Percentiles rank a stretch among this genome's conserved stretches.
These are phyloP conservation scores for Yarrowia divulgata DNA, from an alignment of 805 yeast genomes.

Conservation along the genomic window DNA sequence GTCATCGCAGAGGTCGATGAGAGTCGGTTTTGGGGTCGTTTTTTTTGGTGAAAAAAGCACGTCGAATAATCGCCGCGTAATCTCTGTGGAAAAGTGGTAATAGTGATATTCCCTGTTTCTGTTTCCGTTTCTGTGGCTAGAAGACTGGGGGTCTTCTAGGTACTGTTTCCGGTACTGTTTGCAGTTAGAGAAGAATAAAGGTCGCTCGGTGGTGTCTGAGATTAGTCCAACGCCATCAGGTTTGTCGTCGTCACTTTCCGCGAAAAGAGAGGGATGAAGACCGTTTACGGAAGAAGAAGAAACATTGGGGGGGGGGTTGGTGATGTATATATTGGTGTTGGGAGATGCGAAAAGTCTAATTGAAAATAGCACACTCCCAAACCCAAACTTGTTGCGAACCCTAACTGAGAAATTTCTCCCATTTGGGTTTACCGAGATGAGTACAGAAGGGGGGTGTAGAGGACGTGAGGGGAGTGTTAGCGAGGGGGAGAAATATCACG, in stretches of 20 bases:
- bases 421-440: no score
- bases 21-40: background rate
- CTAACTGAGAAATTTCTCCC: background rate
- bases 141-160: conserved; percentile 37
- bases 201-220: conserved; percentile 34
- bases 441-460: no score
- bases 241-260: conserved; percentile 40
- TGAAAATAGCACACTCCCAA: no score
- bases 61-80: no score
- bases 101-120: conserved; percentile 40
- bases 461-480: no score
- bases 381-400: background rate
- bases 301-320: conserved; percentile 26
- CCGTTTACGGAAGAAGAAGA: conserved; percentile 22
- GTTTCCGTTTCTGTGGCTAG: conserved; percentile 40
- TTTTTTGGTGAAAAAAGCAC: background rate
- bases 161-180: conserved; percentile 40
- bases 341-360: conserved; percentile 3
- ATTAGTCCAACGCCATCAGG: conserved; percentile 39
- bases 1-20: background rate
- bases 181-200: conserved; percentile 31
- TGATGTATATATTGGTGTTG: conserved; percentile 41
- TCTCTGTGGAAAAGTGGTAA: conserved; percentile 19
- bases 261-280: conserved; percentile 39
- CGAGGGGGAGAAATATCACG: no score